These are phyloP conservation scores for Polyporus arcularius DNA, from an alignment of 768 basidiomycete genomes.

Conservation along the genomic window DNA sequence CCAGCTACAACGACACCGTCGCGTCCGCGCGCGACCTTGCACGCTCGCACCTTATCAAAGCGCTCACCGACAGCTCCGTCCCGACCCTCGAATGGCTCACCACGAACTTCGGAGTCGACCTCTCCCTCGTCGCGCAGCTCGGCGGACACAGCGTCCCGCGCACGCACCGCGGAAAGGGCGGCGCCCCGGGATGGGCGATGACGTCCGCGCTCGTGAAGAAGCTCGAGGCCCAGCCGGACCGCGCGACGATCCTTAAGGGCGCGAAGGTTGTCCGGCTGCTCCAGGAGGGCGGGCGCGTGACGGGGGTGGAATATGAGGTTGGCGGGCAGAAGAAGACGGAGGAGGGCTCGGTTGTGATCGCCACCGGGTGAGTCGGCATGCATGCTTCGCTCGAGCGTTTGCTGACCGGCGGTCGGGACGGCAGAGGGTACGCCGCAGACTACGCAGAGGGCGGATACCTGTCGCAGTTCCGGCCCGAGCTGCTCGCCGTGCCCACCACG, in stretches of 20 bases:
- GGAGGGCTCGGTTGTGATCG: constrained; percentile 90
- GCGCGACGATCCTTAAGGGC: constrained; percentile 91
- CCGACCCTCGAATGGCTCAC: constrained; percentile 98
- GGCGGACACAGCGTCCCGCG: constrained; percentile 94
- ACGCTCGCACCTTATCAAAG: constrained; percentile 91
- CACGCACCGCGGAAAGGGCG: constrained; percentile 90
- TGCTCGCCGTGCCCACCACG: constrained; percentile 90
- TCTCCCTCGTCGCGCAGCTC: constrained; percentile 92
- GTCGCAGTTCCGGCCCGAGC: constrained; percentile 92
- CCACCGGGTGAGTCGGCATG: constrained; percentile 51
- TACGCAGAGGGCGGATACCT: constrained; percentile 86
- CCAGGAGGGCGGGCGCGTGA: constrained; percentile 74
- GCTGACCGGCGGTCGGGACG: neutral
- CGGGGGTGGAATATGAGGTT: constrained; percentile 83
- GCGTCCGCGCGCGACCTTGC: constrained; percentile 82
- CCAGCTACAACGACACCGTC: neutral
- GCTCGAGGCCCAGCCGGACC: constrained; percentile 85
- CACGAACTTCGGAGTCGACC: constrained; percentile 85
- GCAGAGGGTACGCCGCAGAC: constrained; percentile 91
- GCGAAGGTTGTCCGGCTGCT: constrained; percentile 82
- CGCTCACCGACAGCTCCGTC: constrained; percentile 92
- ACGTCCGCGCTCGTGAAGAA: constrained; percentile 97
- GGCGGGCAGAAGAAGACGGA: constrained; percentile 75
- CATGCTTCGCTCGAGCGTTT: neutral
- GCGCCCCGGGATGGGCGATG: constrained; percentile 97